These are phyloP conservation scores for Scolecobasidium constrictum DNA, from an alignment of 2,329 filamentous ascomycete species.

Conservation along the genomic window DNA sequence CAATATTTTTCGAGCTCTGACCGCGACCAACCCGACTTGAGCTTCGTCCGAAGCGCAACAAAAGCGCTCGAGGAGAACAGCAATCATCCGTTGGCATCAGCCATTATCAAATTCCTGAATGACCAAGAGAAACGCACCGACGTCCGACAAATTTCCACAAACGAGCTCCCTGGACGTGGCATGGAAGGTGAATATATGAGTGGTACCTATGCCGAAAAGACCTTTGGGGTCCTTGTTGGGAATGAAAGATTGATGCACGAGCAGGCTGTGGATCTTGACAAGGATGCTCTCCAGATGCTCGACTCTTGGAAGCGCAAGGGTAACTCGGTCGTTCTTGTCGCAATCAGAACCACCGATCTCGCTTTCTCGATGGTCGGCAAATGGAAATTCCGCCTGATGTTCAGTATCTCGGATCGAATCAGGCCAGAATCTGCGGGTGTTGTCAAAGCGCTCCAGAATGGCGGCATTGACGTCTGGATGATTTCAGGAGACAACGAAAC, in stretches of 20 bases:
- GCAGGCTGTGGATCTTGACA: constrained; percentile 21
- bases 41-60: constrained; percentile 42
- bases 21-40: constrained; percentile 19
- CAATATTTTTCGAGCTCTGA: constrained; percentile 26
- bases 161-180: constrained; percentile 60
- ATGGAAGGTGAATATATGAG: constrained; percentile 46
- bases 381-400: not conserved
- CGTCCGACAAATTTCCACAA: constrained; percentile 13
- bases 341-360: constrained; percentile 16
- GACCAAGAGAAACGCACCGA: constrained; percentile 17
- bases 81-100: constrained; percentile 63
- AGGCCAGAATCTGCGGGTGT: not conserved
- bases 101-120: constrained; percentile 53
- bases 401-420: not conserved
- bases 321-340: constrained; percentile 30
- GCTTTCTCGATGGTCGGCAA: constrained; percentile 18
- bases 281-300: constrained; percentile 15
- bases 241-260: constrained; percentile 58
- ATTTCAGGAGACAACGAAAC: constrained; percentile 7
- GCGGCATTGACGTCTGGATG: constrained; percentile 4
- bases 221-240: constrained; percentile 50
- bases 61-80: constrained; percentile 59
- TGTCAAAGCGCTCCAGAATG: not conserved
- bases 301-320: constrained; percentile 30
- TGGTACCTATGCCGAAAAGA: constrained; percentile 11